Evolutionary conservation across 1,139 yeast species (phyloP), one percentile per base, ranked within the genome.

Genomic region (Candida albicans): DNA sequence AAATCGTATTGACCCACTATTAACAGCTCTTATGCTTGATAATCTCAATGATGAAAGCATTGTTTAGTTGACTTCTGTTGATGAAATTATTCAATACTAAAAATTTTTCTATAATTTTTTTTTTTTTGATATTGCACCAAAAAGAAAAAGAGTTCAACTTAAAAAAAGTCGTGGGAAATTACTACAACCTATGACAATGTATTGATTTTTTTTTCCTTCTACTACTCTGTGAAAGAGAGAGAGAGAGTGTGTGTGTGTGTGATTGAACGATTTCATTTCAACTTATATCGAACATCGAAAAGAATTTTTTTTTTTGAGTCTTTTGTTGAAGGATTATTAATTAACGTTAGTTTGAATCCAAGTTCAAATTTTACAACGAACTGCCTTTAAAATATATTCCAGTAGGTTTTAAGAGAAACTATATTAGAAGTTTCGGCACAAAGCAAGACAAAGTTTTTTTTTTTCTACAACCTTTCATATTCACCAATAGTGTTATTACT

Each of bases 1-100:
- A 9, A 37, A 29, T 24, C 39, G 34, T 37, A 12, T 15, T 14
- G 29, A 27, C 11, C 10, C 11, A 25, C 30, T 25, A 22, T 28
- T 18, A n/a, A 26, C 29, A 22, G 22, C 10, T 27, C 33, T 33
- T 11, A 18, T 18, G 22, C 33, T n/a, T n/a, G 41, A 33, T 10
- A 33, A n/a, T 18, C 41, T 39, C 12, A 39, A 32, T 11, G 41
- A 33, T 26, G 41, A 18, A 39, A 39, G 22, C 41, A 39, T 37
- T 9, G 6, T 24, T 24, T 6, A 14, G 11, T 34, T 24, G 32
- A 7, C 7, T 34, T 12, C 28, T 13, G n/a, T 6, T 9, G 31
- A 28, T 8, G 11, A 22, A n/a, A 14, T n/a, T 8, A 32, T 12
- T 18, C 35, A 32, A 32, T 32, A 5, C 12, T 14, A 32, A 32